These are phyloP conservation scores for Suillus subalutaceus DNA, from an alignment of 768 basidiomycete genomes.

Conservation along the genomic window DNA sequence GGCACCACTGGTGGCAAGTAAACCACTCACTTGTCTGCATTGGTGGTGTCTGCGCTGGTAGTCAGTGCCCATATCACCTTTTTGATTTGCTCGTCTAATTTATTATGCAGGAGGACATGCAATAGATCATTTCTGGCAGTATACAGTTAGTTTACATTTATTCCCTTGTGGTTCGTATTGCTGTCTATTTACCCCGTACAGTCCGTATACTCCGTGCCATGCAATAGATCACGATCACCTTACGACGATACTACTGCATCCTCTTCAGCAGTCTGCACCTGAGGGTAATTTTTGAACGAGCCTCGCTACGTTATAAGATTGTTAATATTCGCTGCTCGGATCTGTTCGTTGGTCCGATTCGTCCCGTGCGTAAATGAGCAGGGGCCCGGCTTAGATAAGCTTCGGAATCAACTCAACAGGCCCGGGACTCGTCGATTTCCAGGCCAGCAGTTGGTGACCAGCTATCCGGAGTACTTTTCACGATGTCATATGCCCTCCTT, in stretches of 20 bases:
- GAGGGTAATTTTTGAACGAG: neutral
- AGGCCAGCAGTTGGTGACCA: too few species aligned
- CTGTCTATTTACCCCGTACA: constrained; percentile 8
- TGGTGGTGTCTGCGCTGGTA: neutral
- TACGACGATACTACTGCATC: neutral
- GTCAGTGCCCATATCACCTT: neutral
- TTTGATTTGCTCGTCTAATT: neutral
- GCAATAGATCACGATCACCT: constrained; percentile 11
- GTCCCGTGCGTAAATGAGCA: neutral
- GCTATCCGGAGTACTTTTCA: neutral
- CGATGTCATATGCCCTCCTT: constrained; percentile 39
- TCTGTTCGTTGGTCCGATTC: neutral
- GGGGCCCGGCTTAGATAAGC: too few species aligned
- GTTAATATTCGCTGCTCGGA: neutral
- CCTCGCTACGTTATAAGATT: neutral
- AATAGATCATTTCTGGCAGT: constrained; percentile 15
- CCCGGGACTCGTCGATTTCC: too few species aligned
- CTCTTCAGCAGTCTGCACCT: neutral
- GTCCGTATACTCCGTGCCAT: constrained; percentile 3
- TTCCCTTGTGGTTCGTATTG: constrained; percentile 8
- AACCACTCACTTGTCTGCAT: constrained; percentile 17
- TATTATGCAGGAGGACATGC: constrained; percentile 16
- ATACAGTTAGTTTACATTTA: constrained; percentile 13
- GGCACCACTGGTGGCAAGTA: constrained; percentile 91
- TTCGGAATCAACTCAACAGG: too few species aligned